These are phyloP conservation scores for Eucalyptus urophylla DNA, from an alignment of 345 rosid genomes.

Conservation along the genomic window DNA sequence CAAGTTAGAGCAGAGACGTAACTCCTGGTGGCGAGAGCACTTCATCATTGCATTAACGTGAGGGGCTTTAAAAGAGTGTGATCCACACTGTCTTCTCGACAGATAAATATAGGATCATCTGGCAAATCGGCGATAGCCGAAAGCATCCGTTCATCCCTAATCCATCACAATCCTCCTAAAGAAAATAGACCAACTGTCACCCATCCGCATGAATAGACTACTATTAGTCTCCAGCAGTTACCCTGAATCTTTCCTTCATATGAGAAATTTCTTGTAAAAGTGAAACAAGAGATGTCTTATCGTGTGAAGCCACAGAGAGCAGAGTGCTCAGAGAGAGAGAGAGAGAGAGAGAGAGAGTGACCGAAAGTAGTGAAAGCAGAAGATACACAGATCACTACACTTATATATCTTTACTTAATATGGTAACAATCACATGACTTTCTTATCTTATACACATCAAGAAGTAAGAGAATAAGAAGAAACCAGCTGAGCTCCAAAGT, in stretches of 20 bases:
- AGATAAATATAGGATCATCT: neutral
- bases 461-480: neutral
- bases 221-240: neutral
- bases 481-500: constrained; percentile 46
- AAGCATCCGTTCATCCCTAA: neutral
- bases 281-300: neutral
- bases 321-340: neutral
- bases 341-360: neutral
- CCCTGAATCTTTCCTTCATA: neutral
- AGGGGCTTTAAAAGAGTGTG: neutral
- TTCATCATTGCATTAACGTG: neutral
- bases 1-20: neutral
- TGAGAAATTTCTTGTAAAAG: neutral
- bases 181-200: neutral
- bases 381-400: neutral
- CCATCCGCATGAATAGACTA: neutral
- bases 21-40: neutral
- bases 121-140: neutral
- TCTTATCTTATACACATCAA: neutral
- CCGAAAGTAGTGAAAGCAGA: neutral
- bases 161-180: neutral
- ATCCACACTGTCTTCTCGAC: neutral
- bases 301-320: neutral
- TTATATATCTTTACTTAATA: neutral
- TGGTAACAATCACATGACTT: neutral